Percentiles rank a stretch among this genome's conserved stretches.
Conservation (phyloP, 768 basidiomycete species). For the Hygrophorus pudorinus region DNA sequence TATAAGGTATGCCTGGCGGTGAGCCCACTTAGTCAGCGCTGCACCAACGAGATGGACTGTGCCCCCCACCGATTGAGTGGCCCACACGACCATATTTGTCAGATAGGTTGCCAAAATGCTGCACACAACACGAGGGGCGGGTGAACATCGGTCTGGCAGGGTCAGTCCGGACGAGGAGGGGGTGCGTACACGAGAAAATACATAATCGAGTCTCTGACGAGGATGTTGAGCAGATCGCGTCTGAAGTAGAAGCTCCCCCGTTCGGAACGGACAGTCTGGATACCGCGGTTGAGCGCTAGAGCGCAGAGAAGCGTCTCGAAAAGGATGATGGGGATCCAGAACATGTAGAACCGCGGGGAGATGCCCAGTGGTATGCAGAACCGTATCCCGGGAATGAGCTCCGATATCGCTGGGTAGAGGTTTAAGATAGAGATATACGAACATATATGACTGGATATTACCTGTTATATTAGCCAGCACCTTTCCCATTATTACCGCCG, state of each 20-base stretch:
- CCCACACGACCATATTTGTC: slow-evolving; percentile 36
- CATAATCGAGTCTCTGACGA: slow-evolving; percentile 45
- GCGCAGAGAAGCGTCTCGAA: slow-evolving; percentile 45
- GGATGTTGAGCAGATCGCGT: slow-evolving; percentile 33
- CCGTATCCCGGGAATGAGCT: slow-evolving; percentile 14
- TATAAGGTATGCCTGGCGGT: too few species aligned
- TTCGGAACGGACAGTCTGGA: slow-evolving; percentile 29
- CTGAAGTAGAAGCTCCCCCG: slow-evolving; percentile 32
- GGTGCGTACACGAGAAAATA: slow-evolving; percentile 57
- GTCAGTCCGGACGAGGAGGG: too few species aligned
- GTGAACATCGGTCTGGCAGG: too few species aligned
- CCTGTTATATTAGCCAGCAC: slow-evolving; percentile 31
- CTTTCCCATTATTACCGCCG: slow-evolving; percentile 38
- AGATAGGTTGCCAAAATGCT: slow-evolving; percentile 51
- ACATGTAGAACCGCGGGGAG: too few species aligned
- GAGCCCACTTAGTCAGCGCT: too few species aligned
- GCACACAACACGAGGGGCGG: too few species aligned
- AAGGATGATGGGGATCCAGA: slow-evolving; percentile 51
- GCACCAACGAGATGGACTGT: neutral
- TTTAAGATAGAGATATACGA: neutral
- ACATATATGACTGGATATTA: slow-evolving; percentile 14
- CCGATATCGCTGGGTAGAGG: slow-evolving; percentile 10
- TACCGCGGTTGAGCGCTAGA: slow-evolving; percentile 39
- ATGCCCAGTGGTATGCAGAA: slow-evolving; percentile 43
- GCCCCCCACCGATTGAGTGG: slow-evolving; percentile 23